Conservation (phyloP, 1,284 basidiomycete species). For the Stereum hirsutum region DNA sequence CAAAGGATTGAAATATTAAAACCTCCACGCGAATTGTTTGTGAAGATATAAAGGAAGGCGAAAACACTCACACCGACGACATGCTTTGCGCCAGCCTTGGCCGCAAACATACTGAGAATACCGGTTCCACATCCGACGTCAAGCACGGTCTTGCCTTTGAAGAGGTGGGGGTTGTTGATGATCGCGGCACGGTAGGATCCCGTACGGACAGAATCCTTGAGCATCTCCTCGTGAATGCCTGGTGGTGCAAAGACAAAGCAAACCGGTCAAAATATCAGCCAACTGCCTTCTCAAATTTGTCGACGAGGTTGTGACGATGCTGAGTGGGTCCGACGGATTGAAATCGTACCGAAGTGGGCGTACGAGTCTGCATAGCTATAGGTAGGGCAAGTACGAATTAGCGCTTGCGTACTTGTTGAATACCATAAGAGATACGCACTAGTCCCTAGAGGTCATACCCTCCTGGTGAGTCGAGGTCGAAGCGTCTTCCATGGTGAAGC, state of each 20-base stretch:
- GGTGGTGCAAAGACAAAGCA: background rate
- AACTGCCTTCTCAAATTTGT: too few relatives aligned
- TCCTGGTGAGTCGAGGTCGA: constrained; percentile 29
- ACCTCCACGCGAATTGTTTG: constrained; percentile 2
- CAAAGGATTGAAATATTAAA: background rate
- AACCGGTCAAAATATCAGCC: too few relatives aligned
- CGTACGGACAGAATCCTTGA: constrained; percentile 96
- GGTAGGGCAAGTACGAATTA: constrained; percentile 21
- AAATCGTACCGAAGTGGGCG: constrained; percentile 81
- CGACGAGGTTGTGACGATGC: too few relatives aligned
- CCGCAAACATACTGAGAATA: constrained; percentile 98
- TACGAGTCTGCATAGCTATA: constrained; percentile 85
- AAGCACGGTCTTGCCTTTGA: constrained; percentile 94
- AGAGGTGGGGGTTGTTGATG: constrained; percentile 90
- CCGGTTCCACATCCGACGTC: constrained; percentile 99
- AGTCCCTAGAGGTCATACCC: constrained; percentile 72
- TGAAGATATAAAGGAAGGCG: constrained; percentile 4
- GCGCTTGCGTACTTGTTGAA: constrained; percentile 14
- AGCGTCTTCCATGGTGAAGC: constrained; percentile 30
- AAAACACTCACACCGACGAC: constrained; percentile 76
- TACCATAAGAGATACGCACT: constrained; percentile 59
- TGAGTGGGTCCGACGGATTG: too few relatives aligned
- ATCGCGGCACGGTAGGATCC: constrained; percentile 94
- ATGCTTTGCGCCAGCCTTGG: constrained; percentile 93
- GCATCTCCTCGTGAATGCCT: constrained; percentile 99